phyloP scores from a whole-genome alignment of 345 rosid species.

The Salix viminalis region DNA sequence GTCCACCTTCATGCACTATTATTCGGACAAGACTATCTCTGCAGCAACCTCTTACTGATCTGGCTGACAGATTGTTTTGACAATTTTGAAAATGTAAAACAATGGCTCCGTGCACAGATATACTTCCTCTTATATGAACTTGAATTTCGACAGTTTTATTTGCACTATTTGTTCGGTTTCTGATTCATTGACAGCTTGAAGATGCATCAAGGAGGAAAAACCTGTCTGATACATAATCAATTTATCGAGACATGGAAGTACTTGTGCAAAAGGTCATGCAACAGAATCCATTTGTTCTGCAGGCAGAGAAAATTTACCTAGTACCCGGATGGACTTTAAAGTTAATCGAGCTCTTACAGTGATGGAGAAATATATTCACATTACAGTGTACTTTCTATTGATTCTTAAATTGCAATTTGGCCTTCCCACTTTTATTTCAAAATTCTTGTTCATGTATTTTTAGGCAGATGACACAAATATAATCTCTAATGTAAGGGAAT shows the following conservation, averaged over 20 bases:
- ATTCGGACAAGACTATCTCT: slow-evolving; percentile 77
- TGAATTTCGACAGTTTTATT: neutral
- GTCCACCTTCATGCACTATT: slow-evolving; percentile 66
- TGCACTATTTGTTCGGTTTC: neutral
- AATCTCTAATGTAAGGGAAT: neutral
- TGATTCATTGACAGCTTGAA: slow-evolving; percentile 51
- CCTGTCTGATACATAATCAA: slow-evolving; percentile 47
- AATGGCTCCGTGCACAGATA: neutral
- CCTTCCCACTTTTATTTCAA: neutral
- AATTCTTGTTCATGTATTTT: neutral
- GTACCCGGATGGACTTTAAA: neutral
- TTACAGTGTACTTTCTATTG: neutral
- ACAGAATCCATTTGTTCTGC: slow-evolving; percentile 42
- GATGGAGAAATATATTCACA: neutral
- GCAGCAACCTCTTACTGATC: slow-evolving; percentile 59
- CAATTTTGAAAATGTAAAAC: slow-evolving; percentile 64
- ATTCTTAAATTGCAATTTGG: neutral
- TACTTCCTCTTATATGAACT: neutral
- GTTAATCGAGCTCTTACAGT: neutral
- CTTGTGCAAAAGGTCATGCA: slow-evolving; percentile 71
- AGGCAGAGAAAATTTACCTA: neutral
- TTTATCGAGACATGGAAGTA: slow-evolving; percentile 45
- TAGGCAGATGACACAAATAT: neutral
- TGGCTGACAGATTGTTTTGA: slow-evolving; percentile 83
- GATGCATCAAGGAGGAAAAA: slow-evolving; percentile 54